Conservation (phyloP, 495 filamentous ascomycete species). For the Xeromyces bisporus region DNA sequence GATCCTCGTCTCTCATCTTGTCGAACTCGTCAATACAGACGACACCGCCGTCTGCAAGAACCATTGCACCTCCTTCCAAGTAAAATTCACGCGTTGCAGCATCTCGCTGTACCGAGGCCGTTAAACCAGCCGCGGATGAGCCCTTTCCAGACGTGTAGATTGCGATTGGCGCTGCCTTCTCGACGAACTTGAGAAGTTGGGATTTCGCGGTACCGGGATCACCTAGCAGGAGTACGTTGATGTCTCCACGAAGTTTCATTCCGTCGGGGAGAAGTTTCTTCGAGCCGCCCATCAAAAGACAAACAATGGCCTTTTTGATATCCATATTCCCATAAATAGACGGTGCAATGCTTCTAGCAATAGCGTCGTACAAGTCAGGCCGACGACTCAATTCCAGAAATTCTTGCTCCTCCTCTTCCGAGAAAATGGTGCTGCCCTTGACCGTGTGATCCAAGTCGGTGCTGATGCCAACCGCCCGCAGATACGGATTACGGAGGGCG, state of each 20-base stretch:
- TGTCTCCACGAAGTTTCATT: slow-evolving; percentile 96
- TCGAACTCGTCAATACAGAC: slow-evolving; percentile 99
- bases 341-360: slow-evolving; percentile 85
- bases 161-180: slow-evolving; percentile 89
- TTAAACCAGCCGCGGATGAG: slow-evolving; percentile 94
- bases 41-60: slow-evolving; percentile 91
- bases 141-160: slow-evolving; percentile 99
- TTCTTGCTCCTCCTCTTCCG: slow-evolving; percentile 93
- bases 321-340: slow-evolving; percentile 94
- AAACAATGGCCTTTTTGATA: slow-evolving; percentile 98
- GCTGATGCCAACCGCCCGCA: slow-evolving; percentile 86
- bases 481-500: slow-evolving; percentile 88
- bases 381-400: slow-evolving; percentile 84
- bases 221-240: slow-evolving; percentile 93
- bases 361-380: slow-evolving; percentile 78
- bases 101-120: slow-evolving; percentile 92
- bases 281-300: slow-evolving; percentile 83
- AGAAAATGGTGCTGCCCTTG: slow-evolving; percentile 72
- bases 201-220: slow-evolving; percentile 98
- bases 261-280: slow-evolving; percentile 98
- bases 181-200: slow-evolving; percentile 91
- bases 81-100: slow-evolving; percentile 89
- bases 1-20: slow-evolving; percentile 98
- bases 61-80: slow-evolving; percentile 97
- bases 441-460: slow-evolving; percentile 79